Percentiles rank a stretch among this genome's conserved stretches.
phyloP scores from a whole-genome alignment of 2,329 filamentous ascomycete species.

The Lizonia empirigonia region DNA sequence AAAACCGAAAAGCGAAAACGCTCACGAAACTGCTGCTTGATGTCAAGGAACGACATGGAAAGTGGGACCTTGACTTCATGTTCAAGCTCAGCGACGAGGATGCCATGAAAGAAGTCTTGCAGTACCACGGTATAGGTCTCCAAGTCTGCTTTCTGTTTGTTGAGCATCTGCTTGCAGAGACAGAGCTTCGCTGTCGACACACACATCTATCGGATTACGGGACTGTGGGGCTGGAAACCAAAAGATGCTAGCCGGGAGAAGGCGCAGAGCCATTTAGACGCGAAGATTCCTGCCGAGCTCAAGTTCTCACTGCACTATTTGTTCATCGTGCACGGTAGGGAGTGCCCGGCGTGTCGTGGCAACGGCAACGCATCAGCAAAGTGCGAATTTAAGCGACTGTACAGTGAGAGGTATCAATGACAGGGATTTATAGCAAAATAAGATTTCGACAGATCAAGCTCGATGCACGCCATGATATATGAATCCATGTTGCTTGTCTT shows the following conservation, averaged over 20 bases:
- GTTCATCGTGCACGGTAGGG: conserved; percentile 10
- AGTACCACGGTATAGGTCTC: conserved; percentile 13
- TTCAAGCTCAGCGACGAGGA: conserved; percentile 9
- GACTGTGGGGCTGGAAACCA: conserved; percentile 13
- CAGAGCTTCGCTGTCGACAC: conserved; percentile 11
- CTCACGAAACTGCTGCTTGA: conserved; percentile 10
- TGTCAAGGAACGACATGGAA: conserved; percentile 9
- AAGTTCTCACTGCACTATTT: conserved; percentile 13
- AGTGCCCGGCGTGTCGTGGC: conserved; percentile 8
- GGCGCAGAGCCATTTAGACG: conserved; percentile 11
- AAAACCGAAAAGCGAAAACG: conserved; percentile 9
- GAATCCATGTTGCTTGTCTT: no score
- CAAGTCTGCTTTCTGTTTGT: conserved; percentile 14
- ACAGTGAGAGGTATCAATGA: background rate
- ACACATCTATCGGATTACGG: conserved; percentile 12
- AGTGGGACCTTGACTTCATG: conserved; percentile 7
- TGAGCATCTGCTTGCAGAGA: conserved; percentile 15
- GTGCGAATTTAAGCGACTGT: background rate
- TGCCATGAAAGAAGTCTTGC: conserved; percentile 14
- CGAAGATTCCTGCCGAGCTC: background rate
- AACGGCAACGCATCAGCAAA: background rate
- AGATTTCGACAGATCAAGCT: no score
- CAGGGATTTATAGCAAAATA: no score
- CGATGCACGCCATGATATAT: no score
- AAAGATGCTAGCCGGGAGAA: conserved; percentile 7